Evolutionary conservation across 2,329 filamentous ascomycete genomes (phyloP).

Genomic region (Colletotrichum nymphaeae): DNA sequence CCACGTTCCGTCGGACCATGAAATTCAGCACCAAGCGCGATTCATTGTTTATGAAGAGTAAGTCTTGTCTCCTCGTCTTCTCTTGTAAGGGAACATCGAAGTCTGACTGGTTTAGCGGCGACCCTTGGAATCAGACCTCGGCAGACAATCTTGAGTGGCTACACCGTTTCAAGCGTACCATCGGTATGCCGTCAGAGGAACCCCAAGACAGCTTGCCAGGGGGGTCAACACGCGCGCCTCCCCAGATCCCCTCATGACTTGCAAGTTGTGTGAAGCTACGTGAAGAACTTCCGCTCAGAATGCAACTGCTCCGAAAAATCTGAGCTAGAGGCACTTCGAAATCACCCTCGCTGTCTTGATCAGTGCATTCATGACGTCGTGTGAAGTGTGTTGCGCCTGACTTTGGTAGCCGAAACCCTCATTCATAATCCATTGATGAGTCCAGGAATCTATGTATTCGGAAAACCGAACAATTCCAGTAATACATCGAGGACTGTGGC

Average conservation of each 20-base stretch:
- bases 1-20: slow-evolving; percentile 47
- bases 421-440: too few species aligned
- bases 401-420: too few species aligned
- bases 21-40: slow-evolving; percentile 48
- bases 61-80: not conserved
- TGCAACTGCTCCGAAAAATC: not conserved
- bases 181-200: slow-evolving; percentile 2
- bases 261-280: not conserved
- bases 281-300: not conserved
- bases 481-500: not conserved
- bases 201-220: not conserved
- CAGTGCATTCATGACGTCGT: too few species aligned
- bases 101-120: slow-evolving; percentile 5
- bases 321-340: not conserved
- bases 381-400: too few species aligned
- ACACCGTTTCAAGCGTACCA: slow-evolving; percentile 22
- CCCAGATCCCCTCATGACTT: not conserved
- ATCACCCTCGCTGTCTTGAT: not conserved
- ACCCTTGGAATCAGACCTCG: slow-evolving; percentile 34
- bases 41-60: slow-evolving; percentile 46
- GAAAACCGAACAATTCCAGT: too few species aligned
- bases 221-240: not conserved
- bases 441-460: too few species aligned
- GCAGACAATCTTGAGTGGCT: slow-evolving; percentile 34
- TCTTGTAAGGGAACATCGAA: fast-evolving